Base-by-base conservation (phyloP, 2,329 filamentous ascomycete species). In the Claviceps cyperi region DNA sequence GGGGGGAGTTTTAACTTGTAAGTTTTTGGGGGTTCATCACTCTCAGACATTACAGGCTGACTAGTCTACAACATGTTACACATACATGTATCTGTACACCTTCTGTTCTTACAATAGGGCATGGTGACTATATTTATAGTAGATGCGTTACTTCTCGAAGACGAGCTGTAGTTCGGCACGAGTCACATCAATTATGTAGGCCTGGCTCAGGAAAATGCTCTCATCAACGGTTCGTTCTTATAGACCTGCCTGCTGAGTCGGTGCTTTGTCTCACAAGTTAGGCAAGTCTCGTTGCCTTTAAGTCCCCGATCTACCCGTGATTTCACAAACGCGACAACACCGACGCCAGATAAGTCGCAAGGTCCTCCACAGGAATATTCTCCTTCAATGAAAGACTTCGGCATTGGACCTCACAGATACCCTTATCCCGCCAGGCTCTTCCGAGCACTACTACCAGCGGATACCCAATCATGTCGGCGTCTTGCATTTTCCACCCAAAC, bases 401-500 rank as follows among this genome's bases (percentile, higher is more conserved):
- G 66, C 87, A 91, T 61, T 94, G 87, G 32, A 95, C 77, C 63
- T 94, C 89, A 38, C 84, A 77, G n/a, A 69, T 64, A 43, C 70
- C 69, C 1, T 72, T 67, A 38, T 75, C 67, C 43, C 60, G 69
- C 83, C 85, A 94, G 3, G 70, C 71, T 54, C 77, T 83, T 0
- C 91, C 91, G 35, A 97, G 65, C 2, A 96, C 74, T 13, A 96
- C 72, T 8, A 91, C 73, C 13, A 97, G 73, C 0, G 91, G 91
- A 63, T 94, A 95, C 3, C 92, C 92, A 50, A 91, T 79, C 51
- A 92, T 63, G 64, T 97, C 90, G 1, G 91, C 92, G 67, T 98
- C 92, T 38, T 80, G 81, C 61, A 97, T 71, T 64, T 94, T 97
- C 86, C 87, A 95, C 3, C 80, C 77, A 53, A 96, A 72, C 1